These are phyloP conservation scores for Panicum hallii DNA, from an alignment of 202 grass and related monocot genomes.

Conservation along the genomic window DNA sequence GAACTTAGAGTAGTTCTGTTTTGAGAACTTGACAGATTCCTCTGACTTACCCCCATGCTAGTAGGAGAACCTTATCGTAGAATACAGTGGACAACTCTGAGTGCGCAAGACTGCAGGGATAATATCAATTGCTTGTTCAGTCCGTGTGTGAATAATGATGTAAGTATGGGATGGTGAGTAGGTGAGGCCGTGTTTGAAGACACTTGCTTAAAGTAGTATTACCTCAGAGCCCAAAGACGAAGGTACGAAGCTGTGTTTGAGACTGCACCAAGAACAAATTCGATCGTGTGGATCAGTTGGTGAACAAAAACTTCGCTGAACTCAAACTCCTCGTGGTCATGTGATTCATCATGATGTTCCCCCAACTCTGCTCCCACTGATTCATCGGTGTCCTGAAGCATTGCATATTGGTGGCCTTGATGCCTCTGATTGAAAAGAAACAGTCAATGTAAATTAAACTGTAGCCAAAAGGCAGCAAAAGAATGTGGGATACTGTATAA, in stretches of 20 bases:
- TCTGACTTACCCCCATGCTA: constrained; percentile 73
- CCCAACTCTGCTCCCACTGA: constrained; percentile 63
- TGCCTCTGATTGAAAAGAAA: constrained; percentile 63
- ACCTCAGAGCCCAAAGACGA: constrained; percentile 98
- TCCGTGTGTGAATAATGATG: not conserved
- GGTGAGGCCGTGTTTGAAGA: not conserved
- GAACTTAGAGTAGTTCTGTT: not conserved
- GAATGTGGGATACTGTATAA: constrained; percentile 24
- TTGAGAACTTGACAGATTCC: not conserved
- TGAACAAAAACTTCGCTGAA: constrained; percentile 96
- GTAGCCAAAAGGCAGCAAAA: constrained; percentile 21
- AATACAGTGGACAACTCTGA: constrained; percentile 91
- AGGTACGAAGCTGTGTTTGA: constrained; percentile 99
- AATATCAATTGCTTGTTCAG: constrained; percentile 34
- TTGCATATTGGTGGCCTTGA: constrained; percentile 70
- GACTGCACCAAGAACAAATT: constrained; percentile 97
- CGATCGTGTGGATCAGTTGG: constrained; percentile 96
- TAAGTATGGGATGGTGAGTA: not conserved
- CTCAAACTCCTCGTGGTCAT: constrained; percentile 84
- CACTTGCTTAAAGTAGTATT: constrained; percentile 24
- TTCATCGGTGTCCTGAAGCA: constrained; percentile 70
- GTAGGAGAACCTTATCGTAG: constrained; percentile 89
- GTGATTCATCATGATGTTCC: constrained; percentile 57
- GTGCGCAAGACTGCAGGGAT: constrained; percentile 81
- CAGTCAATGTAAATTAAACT: constrained; percentile 36